Conservation (phyloP, 176 grass and related monocot genomes). For the Aegilops speltoides region DNA sequence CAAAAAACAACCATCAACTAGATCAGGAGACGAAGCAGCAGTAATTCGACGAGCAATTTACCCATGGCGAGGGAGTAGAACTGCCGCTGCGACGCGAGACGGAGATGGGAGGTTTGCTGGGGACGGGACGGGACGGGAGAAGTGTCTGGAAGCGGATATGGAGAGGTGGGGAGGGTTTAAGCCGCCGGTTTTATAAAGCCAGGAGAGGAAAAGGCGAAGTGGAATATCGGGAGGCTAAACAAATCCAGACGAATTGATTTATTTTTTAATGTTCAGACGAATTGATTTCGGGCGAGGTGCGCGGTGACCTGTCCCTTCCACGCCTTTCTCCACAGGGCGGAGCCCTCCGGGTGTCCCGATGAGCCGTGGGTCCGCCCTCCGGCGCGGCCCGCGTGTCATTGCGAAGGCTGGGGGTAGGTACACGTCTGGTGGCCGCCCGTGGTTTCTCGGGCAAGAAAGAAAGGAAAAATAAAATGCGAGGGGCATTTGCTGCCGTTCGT, state of each 20-base stretch:
- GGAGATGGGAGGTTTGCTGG: background rate
- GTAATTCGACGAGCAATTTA: background rate
- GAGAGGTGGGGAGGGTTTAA: conserved; percentile 1
- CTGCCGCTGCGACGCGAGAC: background rate
- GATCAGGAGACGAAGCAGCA: background rate
- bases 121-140: background rate
- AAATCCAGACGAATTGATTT: background rate
- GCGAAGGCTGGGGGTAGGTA: background rate
- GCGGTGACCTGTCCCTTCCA: conserved; percentile 31
- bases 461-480: background rate
- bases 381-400: conserved; percentile 9
- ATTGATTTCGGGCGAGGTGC: background rate
- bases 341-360: background rate
- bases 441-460: conserved; percentile 45
- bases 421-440: background rate
- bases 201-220: background rate
- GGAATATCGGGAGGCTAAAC: background rate
- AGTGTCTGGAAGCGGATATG: conserved; percentile 17
- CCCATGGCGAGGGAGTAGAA: conserved; percentile 35
- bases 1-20: background rate
- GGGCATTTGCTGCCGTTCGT: background rate
- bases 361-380: background rate
- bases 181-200: background rate
- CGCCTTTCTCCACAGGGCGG: background rate
- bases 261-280: too few relatives aligned